phyloP scores from a whole-genome alignment of 192 early-diverging fungal species.

The Mortierella alpina region DNA sequence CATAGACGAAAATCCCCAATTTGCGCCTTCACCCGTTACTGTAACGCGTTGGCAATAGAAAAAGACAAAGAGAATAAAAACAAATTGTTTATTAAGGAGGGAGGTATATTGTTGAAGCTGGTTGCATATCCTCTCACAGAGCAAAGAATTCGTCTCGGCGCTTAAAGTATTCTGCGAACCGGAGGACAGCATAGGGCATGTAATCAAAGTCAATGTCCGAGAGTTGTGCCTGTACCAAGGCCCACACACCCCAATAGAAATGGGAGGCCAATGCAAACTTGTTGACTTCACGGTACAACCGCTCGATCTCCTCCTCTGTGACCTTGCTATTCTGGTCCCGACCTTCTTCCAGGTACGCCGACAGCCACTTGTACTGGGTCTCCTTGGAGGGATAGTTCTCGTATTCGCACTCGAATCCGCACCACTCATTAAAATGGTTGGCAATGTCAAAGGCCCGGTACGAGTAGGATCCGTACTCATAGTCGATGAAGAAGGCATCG shows the following conservation, averaged over 20 bases:
- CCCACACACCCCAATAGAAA: conserved; percentile 92
- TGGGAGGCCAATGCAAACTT: conserved; percentile 91
- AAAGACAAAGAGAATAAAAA: not conserved
- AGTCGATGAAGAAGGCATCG: conserved; percentile 88
- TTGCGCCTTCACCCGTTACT: not conserved
- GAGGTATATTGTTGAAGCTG: not conserved
- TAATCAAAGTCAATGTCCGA: conserved; percentile 98
- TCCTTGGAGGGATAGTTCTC: conserved; percentile 78
- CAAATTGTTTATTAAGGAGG: not conserved
- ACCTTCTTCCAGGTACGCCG: conserved; percentile 69
- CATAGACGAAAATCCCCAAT: conserved; percentile 54
- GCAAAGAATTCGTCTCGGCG: conserved; percentile 62
- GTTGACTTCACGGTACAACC: conserved; percentile 81
- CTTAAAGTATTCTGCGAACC: conserved; percentile 84
- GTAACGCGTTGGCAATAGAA: not conserved
- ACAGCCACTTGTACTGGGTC: conserved; percentile 81
- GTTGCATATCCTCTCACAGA: conserved; percentile 16
- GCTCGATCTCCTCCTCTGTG: conserved; percentile 62
- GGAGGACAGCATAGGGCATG: conserved; percentile 83
- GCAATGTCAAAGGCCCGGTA: conserved; percentile 95
- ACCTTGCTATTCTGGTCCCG: conserved; percentile 47
- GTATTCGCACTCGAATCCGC: conserved; percentile 95
- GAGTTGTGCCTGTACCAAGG: conserved; percentile 82
- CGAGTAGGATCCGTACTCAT: conserved; percentile 89
- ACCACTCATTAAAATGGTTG: conserved; percentile 94